Base-by-base conservation (phyloP, 345 rosid species). In the Syzygium aqueum region DNA sequence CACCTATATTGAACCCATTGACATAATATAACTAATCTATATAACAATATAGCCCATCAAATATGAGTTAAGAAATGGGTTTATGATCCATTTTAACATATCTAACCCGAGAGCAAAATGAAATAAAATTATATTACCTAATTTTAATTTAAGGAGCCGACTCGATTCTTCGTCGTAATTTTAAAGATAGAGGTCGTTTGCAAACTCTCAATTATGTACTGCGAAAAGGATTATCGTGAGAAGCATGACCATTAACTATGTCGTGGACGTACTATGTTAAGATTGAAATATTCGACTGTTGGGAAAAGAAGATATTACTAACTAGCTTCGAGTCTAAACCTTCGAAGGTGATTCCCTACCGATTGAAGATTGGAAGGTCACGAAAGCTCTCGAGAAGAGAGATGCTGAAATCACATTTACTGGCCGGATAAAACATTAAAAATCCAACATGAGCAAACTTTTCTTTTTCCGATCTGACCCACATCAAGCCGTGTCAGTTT, bases 261-360 rank as follows among this genome's bases (percentile, higher is more conserved):
- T 28, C 16, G 77, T 1, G 5, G 77, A 15, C 10, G 0, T 16
- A 33, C 40, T 16, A 28, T 65, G 3, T 25, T 25, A 57, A 25
- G 15, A 57, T 25, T 6, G 11, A 57, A 57, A 25, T 57, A 25
- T 25, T 57, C 11, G 25, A 57, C 11, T 25, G 28, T 57, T 0
- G 5, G 5, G 65, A 13, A 2, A 25, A 57, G 0, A 57, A 25
- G 17, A n/a, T 13, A n/a, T 61, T 13, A n/a, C 3, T 0, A 0
- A 61, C 37, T n/a, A 61, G 4, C 15, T n/a, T 1, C 4, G 0
- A n/a, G 27, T 59, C 0, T 5, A 25, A 59, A 11, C 16, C 2
- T 59, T 59, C 1, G 6, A 25, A 25, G 2, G 17, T 61, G 33
- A 61, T 61, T 61, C n/a, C 33, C 67, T 28, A 27, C 8, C 17